Conservation (phyloP, 148 eudicot genomes). For the Polygonum aviculare region DNA sequence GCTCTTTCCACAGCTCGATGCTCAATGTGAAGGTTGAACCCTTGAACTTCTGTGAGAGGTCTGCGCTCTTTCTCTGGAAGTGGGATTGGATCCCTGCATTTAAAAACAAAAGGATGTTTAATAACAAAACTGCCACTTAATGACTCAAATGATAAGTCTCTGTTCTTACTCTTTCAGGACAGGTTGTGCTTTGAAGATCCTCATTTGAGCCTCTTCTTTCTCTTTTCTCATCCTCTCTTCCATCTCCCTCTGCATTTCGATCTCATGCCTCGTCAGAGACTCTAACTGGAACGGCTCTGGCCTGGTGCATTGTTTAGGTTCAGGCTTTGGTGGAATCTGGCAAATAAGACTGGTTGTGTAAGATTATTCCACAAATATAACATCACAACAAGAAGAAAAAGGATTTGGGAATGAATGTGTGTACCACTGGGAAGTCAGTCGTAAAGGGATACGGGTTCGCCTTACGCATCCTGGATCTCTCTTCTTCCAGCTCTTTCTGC, state of each 20-base stretch:
- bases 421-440: conserved; percentile 95
- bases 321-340: conserved; percentile 93
- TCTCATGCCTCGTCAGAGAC: conserved; percentile 79
- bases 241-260: conserved; percentile 76
- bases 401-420: not conserved
- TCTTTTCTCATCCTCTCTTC: conserved; percentile 72
- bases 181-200: conserved; percentile 83
- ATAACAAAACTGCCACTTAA: not conserved
- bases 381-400: not conserved
- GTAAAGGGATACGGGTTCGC: conserved; percentile 92
- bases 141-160: not conserved
- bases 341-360: not conserved
- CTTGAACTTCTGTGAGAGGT: conserved; percentile 82
- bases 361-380: not conserved
- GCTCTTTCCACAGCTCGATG: conserved; percentile 84
- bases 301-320: conserved; percentile 72
- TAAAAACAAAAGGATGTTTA: not conserved
- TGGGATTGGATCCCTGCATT: conserved; percentile 77
- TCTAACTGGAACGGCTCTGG: conserved; percentile 86
- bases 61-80: conserved; percentile 74
- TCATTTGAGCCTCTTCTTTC: conserved; percentile 71
- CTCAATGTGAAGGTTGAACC: conserved; percentile 62
- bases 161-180: conserved; percentile 58
- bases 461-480: conserved; percentile 68
- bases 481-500: conserved; percentile 76